Conservation (phyloP, 768 basidiomycete species). For the Termitomyces sp. region DNA sequence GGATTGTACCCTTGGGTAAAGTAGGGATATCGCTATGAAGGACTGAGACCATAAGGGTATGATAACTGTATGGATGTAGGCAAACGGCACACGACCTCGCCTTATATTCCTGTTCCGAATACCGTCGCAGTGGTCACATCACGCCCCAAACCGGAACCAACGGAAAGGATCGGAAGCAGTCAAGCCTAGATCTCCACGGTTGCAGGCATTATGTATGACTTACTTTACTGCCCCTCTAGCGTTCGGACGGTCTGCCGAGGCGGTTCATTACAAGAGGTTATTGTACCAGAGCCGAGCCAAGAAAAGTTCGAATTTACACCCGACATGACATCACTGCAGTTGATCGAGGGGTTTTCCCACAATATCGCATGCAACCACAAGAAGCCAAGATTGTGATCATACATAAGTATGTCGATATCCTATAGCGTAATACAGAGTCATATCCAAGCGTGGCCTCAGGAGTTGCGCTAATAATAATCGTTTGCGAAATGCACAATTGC, state of each 20-base stretch:
- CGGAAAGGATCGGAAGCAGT: conserved; percentile 24
- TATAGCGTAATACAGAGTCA: not conserved
- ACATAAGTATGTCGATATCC: not conserved
- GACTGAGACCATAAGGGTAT: conserved; percentile 21
- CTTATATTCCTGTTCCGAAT: conserved; percentile 7
- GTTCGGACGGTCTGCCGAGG: not conserved
- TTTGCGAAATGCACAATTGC: not conserved
- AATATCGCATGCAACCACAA: not conserved
- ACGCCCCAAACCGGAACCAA: conserved; percentile 26
- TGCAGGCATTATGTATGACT: not conserved
- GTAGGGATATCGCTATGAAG: conserved; percentile 15
- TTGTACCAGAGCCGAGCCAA: not conserved
- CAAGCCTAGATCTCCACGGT: not conserved
- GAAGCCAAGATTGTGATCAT: not conserved
- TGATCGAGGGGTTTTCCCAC: not conserved
- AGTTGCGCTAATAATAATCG: not conserved
- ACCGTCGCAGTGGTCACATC: conserved; percentile 15
- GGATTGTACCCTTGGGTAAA: conserved; percentile 19
- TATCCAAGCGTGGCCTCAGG: not conserved
- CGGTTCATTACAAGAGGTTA: not conserved
- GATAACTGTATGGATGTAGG: not conserved
- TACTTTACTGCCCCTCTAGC: not conserved
- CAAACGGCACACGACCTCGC: conserved; percentile 23
- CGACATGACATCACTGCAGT: not conserved
- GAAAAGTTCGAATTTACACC: not conserved